phyloP scores from a whole-genome alignment of 257 asterid species.

The Coffea eugenioides region DNA sequence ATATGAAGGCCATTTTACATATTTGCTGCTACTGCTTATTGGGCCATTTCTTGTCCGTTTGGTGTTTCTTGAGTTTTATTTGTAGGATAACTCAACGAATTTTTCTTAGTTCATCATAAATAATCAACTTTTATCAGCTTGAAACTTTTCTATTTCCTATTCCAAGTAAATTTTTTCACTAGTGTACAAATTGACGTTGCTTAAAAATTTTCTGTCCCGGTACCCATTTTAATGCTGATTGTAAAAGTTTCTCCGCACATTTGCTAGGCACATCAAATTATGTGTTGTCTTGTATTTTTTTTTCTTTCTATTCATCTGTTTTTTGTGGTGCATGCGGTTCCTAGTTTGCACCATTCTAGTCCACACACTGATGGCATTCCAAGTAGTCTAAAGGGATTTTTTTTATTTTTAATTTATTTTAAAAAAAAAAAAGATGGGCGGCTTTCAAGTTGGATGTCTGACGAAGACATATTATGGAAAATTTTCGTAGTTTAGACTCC shows the following conservation, averaged over 20 bases:
- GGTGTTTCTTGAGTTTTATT: neutral
- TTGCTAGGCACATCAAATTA: neutral
- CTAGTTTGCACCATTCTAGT: neutral
- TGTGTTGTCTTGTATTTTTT: neutral
- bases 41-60: neutral
- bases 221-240: neutral
- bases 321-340: too few species aligned
- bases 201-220: neutral
- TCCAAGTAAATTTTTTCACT: neutral
- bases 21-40: neutral
- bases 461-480: neutral
- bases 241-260: neutral
- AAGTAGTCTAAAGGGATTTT: too few species aligned
- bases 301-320: too few species aligned
- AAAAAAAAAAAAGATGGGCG: neutral
- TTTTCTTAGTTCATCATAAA: too few species aligned
- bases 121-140: neutral
- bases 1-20: constrained; percentile 15
- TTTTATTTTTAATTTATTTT: too few species aligned
- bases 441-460: neutral
- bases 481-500: neutral
- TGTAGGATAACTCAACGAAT: neutral
- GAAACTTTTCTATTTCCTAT: neutral
- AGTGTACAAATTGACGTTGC: neutral
- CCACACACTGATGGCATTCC: neutral